These are phyloP conservation scores for Perilla frutescens DNA, from an alignment of 257 asterid species.

Conservation along the genomic window DNA sequence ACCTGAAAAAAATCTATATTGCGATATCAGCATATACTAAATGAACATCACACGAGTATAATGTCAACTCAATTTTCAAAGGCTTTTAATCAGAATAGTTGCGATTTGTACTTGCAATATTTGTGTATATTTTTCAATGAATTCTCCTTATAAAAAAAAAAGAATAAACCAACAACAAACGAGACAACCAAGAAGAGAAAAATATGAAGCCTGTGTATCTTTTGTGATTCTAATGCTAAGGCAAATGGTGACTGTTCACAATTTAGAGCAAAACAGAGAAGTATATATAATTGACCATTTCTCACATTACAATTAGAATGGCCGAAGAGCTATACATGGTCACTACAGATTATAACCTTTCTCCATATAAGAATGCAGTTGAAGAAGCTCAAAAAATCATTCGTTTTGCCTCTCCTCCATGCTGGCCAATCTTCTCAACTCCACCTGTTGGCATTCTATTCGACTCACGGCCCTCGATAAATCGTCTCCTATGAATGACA, in stretches of 20 bases:
- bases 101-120: too few relatives aligned
- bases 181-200: not conserved
- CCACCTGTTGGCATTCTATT: conserved; percentile 77
- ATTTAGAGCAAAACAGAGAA: not conserved
- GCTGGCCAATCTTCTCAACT: conserved; percentile 65
- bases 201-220: not conserved
- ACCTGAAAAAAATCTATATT: too few relatives aligned
- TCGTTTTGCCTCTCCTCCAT: conserved; percentile 45
- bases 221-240: not conserved
- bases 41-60: too few relatives aligned
- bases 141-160: too few relatives aligned
- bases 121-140: too few relatives aligned
- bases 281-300: conserved; percentile 18
- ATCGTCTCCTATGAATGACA: conserved; percentile 69
- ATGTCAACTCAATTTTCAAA: too few relatives aligned
- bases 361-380: conserved; percentile 14
- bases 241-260: conserved; percentile 2
- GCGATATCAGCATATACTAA: too few relatives aligned
- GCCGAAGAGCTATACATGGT: conserved; percentile 19
- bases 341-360: not conserved
- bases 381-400: conserved; percentile 29
- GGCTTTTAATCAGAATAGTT: too few relatives aligned
- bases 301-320: not conserved
- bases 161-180: too few relatives aligned
- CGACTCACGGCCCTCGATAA: conserved; percentile 65